Evolutionary conservation across 805 yeast genomes (phyloP).

Genomic region (Candida coquimbonensis): DNA sequence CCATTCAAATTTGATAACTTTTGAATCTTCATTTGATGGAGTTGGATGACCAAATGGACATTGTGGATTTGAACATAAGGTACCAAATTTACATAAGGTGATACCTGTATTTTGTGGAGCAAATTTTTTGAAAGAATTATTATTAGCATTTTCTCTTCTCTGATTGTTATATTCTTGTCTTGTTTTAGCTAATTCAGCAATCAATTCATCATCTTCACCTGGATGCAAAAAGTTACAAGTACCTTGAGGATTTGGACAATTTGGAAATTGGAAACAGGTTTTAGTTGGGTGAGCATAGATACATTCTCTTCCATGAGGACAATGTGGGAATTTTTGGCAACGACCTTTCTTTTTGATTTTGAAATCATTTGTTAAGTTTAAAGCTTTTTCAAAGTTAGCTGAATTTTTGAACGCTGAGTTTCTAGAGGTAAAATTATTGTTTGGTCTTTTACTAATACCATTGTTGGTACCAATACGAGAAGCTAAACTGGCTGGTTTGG

Average conservation of each 20-base stretch:
- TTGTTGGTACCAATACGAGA: constrained; percentile 3
- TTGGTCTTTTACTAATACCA: constrained; percentile 6
- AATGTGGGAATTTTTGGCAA: constrained; percentile 66
- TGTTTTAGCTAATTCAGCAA: constrained; percentile 59
- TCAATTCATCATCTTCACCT: constrained; percentile 70
- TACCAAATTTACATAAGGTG: constrained; percentile 70
- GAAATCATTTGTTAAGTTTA: constrained; percentile 27
- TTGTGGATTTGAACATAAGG: constrained; percentile 63
- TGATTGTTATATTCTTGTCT: constrained; percentile 43
- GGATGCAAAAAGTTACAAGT: constrained; percentile 82
- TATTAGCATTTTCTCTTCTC: constrained; percentile 19
- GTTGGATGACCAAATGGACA: constrained; percentile 94
- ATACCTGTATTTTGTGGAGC: constrained; percentile 37
- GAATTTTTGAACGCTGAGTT: constrained; percentile 23
- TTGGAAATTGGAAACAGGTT: constrained; percentile 65
- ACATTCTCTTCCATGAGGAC: constrained; percentile 58
- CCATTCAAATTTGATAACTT: constrained; percentile 65
- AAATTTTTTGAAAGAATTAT: background rate
- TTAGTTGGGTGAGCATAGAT: constrained; percentile 75
- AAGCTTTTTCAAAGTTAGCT: constrained; percentile 32
- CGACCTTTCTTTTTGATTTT: constrained; percentile 52
- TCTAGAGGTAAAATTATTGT: constrained; percentile 2
- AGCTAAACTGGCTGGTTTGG: constrained; percentile 6
- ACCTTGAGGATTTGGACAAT: constrained; percentile 73
- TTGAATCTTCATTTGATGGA: constrained; percentile 70